Evolutionary conservation across 164 flowering plant species (phyloP).

Genomic region (Vitis amurensis): DNA sequence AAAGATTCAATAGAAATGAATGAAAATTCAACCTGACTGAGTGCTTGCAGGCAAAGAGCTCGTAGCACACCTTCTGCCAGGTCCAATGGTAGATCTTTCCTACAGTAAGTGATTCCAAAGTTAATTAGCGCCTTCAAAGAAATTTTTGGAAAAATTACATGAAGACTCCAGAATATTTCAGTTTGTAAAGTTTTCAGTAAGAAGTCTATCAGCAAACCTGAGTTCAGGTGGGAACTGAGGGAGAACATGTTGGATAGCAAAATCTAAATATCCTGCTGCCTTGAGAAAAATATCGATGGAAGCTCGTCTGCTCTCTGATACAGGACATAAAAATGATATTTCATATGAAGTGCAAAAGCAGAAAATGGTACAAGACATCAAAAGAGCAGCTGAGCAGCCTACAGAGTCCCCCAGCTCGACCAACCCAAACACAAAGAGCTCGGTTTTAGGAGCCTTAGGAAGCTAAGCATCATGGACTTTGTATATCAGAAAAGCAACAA

Average conservation of each 20-base stretch:
- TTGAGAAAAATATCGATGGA: constrained; percentile 79
- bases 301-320: constrained; percentile 73
- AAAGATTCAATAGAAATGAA: no score
- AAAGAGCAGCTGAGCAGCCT: no score
- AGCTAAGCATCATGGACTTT: no score
- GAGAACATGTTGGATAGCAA: constrained; percentile 76
- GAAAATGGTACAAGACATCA: not conserved
- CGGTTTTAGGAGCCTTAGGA: no score
- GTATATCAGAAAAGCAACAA: no score
- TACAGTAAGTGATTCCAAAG: constrained; percentile 15
- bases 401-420: no score
- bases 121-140: no score
- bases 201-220: constrained; percentile 42
- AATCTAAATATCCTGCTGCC: constrained; percentile 95
- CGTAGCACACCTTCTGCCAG: constrained; percentile 78
- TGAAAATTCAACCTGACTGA: constrained; percentile 66
- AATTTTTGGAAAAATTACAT: no score
- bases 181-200: no score
- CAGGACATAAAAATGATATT: not conserved
- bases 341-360: not conserved
- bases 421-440: no score
- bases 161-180: no score
- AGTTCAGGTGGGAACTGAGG: constrained; percentile 75
- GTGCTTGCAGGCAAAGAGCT: constrained; percentile 87
- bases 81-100: constrained; percentile 89